phyloP scores from a whole-genome alignment of 2,329 filamentous ascomycete species.

The Lachnellula hyalina region DNA sequence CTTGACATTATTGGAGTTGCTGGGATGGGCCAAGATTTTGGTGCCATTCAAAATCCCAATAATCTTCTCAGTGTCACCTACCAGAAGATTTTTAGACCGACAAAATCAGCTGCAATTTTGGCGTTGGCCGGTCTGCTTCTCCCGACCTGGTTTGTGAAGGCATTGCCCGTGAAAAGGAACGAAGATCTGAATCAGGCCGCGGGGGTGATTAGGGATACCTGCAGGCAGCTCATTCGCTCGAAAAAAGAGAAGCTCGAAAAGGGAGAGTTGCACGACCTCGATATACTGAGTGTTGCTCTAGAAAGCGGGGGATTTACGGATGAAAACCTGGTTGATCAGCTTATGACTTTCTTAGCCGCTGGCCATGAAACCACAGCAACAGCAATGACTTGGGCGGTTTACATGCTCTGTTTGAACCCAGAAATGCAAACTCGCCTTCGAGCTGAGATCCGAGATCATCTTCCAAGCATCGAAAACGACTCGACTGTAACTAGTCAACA shows the following conservation, averaged over 20 bases:
- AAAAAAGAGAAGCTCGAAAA: slow-evolving; percentile 57
- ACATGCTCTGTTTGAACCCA: slow-evolving; percentile 61
- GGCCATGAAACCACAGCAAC: slow-evolving; percentile 74
- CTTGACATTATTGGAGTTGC: slow-evolving; percentile 34
- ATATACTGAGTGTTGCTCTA: slow-evolving; percentile 78
- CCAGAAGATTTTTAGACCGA: slow-evolving; percentile 48
- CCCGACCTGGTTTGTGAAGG: slow-evolving; percentile 53
- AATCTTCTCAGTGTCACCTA: slow-evolving; percentile 57
- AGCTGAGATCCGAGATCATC: slow-evolving; percentile 56
- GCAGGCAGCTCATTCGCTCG: slow-evolving; percentile 60
- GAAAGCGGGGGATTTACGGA: slow-evolving; percentile 71
- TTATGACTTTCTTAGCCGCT: slow-evolving; percentile 68
- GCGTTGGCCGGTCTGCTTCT: slow-evolving; percentile 57
- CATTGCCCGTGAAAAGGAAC: slow-evolving; percentile 67
- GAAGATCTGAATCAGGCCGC: slow-evolving; percentile 53
- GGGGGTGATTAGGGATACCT: slow-evolving; percentile 57
- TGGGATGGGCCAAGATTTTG: slow-evolving; percentile 67
- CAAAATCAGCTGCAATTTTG: slow-evolving; percentile 47
- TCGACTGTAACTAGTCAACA: slow-evolving; percentile 46
- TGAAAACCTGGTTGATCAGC: slow-evolving; percentile 76
- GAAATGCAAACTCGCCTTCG: slow-evolving; percentile 63
- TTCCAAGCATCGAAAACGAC: slow-evolving; percentile 44
- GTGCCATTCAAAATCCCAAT: slow-evolving; percentile 55
- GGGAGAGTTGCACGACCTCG: slow-evolving; percentile 49
- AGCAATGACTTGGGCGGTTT: slow-evolving; percentile 69